These are phyloP conservation scores for Tagetes patula DNA, from an alignment of 129 eudicot species.

Conservation along the genomic window DNA sequence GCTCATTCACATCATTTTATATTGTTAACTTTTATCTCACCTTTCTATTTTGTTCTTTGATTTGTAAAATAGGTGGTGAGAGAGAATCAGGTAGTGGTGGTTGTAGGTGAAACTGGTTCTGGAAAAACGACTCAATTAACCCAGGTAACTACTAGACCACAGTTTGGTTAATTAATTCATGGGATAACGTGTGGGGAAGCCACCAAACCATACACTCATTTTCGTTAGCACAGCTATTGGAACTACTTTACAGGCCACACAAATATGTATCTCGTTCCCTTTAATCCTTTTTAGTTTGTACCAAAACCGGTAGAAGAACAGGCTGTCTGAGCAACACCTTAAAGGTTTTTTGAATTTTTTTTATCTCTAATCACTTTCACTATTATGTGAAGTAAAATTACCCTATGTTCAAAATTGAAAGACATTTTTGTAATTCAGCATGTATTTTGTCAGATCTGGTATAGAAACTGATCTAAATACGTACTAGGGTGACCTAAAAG, in stretches of 20 bases:
- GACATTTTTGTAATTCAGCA: background rate
- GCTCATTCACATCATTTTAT: background rate
- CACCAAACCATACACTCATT: background rate
- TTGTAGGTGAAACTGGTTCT: conserved; percentile 88
- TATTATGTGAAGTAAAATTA: background rate
- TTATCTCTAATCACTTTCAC: background rate
- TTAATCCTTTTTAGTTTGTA: background rate
- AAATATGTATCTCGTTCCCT: background rate
- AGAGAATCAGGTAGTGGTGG: conserved; percentile 75
- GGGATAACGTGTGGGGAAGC: background rate
- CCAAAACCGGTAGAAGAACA: background rate
- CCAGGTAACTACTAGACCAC: conserved; percentile 41
- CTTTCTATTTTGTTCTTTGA: background rate
- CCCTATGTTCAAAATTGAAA: background rate
- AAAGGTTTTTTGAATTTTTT: background rate
- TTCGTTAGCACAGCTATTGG: background rate
- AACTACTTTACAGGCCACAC: background rate
- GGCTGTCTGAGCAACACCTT: background rate
- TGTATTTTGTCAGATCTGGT: background rate
- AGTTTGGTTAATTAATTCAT: background rate
- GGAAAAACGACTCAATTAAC: conserved; percentile 89
- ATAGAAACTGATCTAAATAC: background rate
- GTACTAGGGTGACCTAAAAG: background rate
- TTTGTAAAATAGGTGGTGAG: conserved; percentile 49
- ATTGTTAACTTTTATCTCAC: background rate